These are phyloP conservation scores for Xylariomycetidae sp. DNA, from an alignment of 2,329 filamentous ascomycete species.

Conservation along the genomic window DNA sequence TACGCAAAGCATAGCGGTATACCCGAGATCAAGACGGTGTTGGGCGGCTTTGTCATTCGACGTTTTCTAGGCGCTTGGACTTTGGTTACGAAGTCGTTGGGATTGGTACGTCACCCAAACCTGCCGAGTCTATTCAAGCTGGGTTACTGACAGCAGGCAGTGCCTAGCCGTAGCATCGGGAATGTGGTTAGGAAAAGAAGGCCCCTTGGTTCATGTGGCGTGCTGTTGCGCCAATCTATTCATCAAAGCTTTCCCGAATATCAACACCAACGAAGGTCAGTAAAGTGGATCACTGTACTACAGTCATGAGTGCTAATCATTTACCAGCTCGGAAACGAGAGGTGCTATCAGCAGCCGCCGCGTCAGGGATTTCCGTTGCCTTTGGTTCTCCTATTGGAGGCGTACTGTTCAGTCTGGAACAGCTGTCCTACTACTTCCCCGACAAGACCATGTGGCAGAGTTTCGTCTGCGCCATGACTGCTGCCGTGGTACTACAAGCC, in stretches of 20 bases:
- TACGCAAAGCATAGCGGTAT: conserved; percentile 95
- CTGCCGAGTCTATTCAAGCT: not conserved
- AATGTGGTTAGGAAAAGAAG: conserved; percentile 96
- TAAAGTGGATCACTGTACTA: not conserved
- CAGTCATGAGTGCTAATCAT: not conserved
- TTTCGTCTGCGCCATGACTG: conserved; percentile 99
- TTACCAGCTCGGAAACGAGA: conserved; percentile 84
- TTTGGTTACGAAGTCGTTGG: conserved; percentile 80
- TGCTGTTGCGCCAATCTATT: conserved; percentile 95
- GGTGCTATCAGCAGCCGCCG: conserved; percentile 83
- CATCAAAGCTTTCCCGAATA: conserved; percentile 77
- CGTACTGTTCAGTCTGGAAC: conserved; percentile 87
- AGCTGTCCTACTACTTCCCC: conserved; percentile 96
- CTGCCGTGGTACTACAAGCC: conserved; percentile 85
- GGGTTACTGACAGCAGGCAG: conserved; percentile 37
- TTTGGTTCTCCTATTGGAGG: conserved; percentile 86
- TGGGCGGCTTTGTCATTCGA: conserved; percentile 89
- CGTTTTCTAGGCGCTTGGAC: conserved; percentile 86
- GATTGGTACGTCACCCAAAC: conserved; percentile 53
- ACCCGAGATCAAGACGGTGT: conserved; percentile 92
- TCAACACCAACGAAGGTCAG: conserved; percentile 80
- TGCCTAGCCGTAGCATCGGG: conserved; percentile 88
- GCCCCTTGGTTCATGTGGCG: conserved; percentile 89
- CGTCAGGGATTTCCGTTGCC: conserved; percentile 89
- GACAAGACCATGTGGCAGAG: conserved; percentile 99